Evolutionary conservation across 306 rosid species (phyloP), one percentile per base, ranked within the genome.

Genomic region (Luffa acutangula): DNA sequence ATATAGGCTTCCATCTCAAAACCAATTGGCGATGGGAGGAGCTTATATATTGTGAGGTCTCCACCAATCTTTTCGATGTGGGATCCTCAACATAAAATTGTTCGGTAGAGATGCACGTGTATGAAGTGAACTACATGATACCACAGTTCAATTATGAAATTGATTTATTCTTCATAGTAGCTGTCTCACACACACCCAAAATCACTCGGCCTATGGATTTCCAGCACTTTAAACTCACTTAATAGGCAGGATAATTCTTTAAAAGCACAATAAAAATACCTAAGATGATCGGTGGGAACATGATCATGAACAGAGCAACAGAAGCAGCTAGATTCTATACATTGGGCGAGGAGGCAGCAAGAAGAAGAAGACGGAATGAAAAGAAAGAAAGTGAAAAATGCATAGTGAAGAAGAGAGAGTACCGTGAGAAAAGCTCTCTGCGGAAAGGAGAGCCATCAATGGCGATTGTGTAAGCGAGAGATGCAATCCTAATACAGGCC

Each of bases 401-500:
- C 43, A 25, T 33, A 77, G 75, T 6, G 60, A 15, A 54, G 69
- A 64, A 63, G 57, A 82, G 82, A 53, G 66, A 51, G 69, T 86
- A 92, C 98, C 93, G 96, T 9, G 92, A 87, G 69, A 89, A 87
- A 76, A 87, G 87, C 0, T 90, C 86, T 54, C 39, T 83, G 66
- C 91, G 92, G 65, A 92, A 90, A 13, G 96, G 98, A 80, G 17
- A 73, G 4, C 96, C 98, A 76, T 89, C 91, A 49, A 76, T 81
- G 85, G 64, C 14, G 85, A 89, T 15, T 31, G 94, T 89, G 88
- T 85, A 92, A 31, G 80, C 75, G 75, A 94, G 86, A 34, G 88
- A 81, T 70, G 88, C 73, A 11, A 83, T 75, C 97, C 89, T 90
- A 58, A 81, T 56, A 70, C 66, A 60, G 39, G 92, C 93, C 80